Evolutionary conservation across 164 flowering plant genomes (phyloP).

Genomic region (Akebia trifoliata): DNA sequence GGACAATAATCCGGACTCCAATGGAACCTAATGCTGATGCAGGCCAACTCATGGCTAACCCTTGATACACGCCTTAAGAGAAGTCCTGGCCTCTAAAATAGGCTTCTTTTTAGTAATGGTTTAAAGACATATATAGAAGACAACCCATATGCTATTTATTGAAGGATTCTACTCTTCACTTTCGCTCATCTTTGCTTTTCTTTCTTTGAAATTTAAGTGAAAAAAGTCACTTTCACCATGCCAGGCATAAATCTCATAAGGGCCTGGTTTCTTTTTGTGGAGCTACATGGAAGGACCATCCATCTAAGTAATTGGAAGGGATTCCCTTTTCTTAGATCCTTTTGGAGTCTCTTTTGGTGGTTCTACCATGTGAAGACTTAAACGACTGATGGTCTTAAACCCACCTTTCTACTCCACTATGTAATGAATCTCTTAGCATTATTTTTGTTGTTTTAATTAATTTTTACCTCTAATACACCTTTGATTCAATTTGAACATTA

Average conservation of each 20-base stretch:
- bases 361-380: constrained; percentile 17
- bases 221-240: neutral
- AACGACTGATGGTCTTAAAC: constrained; percentile 10
- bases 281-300: constrained; percentile 19
- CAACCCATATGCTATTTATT: neutral
- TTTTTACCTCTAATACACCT: neutral
- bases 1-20: neutral
- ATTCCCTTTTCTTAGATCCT: constrained; percentile 7
- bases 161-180: too few species aligned
- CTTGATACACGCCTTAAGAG: constrained; percentile 4
- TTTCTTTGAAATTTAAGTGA: neutral
- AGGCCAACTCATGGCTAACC: constrained; percentile 18
- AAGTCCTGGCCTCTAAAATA: neutral
- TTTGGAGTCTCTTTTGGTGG: constrained; percentile 12
- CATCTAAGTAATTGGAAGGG: neutral
- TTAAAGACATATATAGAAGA: constrained; percentile 3
- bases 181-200: too few species aligned
- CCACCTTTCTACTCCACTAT: constrained; percentile 14
- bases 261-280: constrained; percentile 3
- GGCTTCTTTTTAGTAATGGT: neutral
- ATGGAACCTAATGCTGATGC: constrained; percentile 20
- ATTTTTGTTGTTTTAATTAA: neutral
- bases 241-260: neutral
- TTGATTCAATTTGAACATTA: neutral
- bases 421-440: neutral